Evolutionary conservation across 805 yeast species (phyloP), one percentile per base, ranked within the genome.

Genomic region (Candida parachauliodes): DNA sequence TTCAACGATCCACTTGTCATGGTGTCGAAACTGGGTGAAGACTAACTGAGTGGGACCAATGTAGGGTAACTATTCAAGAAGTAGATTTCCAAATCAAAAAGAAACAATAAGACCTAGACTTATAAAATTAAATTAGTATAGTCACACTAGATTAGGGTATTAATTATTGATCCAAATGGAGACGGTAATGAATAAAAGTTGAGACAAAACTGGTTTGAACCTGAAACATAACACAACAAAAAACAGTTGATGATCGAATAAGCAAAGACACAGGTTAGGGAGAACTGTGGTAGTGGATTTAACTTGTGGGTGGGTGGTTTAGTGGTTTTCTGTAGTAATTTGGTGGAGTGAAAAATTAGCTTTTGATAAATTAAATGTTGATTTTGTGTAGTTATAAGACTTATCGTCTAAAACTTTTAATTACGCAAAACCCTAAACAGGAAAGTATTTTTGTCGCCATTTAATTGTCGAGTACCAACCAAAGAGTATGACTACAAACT

Each of bases 1-100:
- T 49, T 41, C 18, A 52, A 47, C 8, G 30, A 14, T 10, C 8
- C 11, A 27, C 19, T 11, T 4, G 19, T 10, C 7, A 14, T 21
- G 10, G 10, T 21, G 7, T 21, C 24, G 24, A 21, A 10, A 10
- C 10, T 21, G 24, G n/a, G n/a, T n/a, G n/a, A n/a, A n/a, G n/a
- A n/a, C n/a, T n/a, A n/a, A n/a, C n/a, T n/a, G n/a, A n/a, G n/a
- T n/a, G n/a, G n/a, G n/a, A n/a, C n/a, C n/a, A n/a, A n/a, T n/a
- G n/a, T n/a, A n/a, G n/a, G n/a, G n/a, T n/a, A n/a, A n/a, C n/a
- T n/a, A n/a, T n/a, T n/a, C n/a, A n/a, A n/a, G n/a, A n/a, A n/a
- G n/a, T n/a, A n/a, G n/a, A n/a, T n/a, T n/a, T n/a, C n/a, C n/a
- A n/a, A n/a, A n/a, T n/a, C n/a, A 21, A 21, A 8, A 21, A 21